Conservation (phyloP, 129 eudicot genomes). For the Pseudognaphalium luteoalbum region DNA sequence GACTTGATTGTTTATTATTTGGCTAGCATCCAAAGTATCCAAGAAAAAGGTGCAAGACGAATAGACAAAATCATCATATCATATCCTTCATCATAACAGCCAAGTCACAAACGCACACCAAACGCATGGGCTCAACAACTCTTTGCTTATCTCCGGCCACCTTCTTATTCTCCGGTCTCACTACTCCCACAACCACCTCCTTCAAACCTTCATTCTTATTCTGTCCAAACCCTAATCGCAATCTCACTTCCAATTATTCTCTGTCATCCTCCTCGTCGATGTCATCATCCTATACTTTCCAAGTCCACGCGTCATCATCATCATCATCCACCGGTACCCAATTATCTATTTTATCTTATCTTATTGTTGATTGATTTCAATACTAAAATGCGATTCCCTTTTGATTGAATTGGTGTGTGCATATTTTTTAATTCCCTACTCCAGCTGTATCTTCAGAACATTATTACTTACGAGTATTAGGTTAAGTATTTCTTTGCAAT, state of each 20-base stretch:
- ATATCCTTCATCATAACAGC: conserved; percentile 25
- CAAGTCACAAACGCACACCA: neutral
- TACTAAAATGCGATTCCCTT: neutral
- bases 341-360: neutral
- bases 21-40: too few relatives aligned
- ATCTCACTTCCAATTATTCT: conserved; percentile 11
- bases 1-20: neutral
- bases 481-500: neutral
- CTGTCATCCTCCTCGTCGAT: conserved; percentile 24
- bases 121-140: conserved; percentile 32
- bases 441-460: neutral
- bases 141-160: conserved; percentile 30
- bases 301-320: conserved; percentile 52
- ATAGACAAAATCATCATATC: neutral
- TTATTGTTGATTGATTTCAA: neutral
- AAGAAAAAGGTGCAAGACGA: too few relatives aligned
- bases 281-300: conserved; percentile 36
- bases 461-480: neutral
- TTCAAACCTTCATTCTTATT: conserved; percentile 17
- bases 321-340: conserved; percentile 46
- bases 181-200: neutral
- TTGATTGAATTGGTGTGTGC: conserved; percentile 10
- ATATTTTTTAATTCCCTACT: neutral
- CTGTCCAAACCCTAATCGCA: conserved; percentile 16
- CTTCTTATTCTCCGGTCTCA: conserved; percentile 18